Evolutionary conservation across 2,329 filamentous ascomycete species (phyloP).

Genomic region (Gnomoniopsis smithogilvyi): DNA sequence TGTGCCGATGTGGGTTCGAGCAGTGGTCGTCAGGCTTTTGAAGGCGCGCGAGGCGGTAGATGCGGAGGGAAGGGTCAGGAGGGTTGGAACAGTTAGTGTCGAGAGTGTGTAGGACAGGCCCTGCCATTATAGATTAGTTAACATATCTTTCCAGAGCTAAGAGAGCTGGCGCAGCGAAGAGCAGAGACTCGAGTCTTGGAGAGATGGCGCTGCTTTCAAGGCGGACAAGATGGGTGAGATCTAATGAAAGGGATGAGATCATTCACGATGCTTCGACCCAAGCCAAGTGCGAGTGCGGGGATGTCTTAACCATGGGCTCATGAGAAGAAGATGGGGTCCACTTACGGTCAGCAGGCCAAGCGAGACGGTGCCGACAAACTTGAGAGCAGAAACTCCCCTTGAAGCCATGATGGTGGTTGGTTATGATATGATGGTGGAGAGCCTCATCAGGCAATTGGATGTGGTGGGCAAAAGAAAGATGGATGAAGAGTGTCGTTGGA

Average conservation of each 20-base stretch:
- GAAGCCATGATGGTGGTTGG: conserved; percentile 53
- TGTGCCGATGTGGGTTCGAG: conserved; percentile 62
- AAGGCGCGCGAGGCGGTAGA: conserved; percentile 68
- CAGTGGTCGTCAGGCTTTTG: conserved; percentile 59
- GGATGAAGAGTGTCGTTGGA: no score
- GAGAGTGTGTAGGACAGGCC: conserved; percentile 85
- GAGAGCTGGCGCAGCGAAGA: not conserved
- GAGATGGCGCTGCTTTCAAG: no score
- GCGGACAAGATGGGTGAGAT: not conserved
- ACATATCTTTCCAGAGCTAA: not conserved
- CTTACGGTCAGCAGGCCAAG: conserved; percentile 84
- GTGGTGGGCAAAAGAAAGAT: not conserved
- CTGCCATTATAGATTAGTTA: conserved; percentile 41
- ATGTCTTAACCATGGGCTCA: not conserved
- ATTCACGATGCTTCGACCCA: not conserved
- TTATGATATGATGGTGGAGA: conserved; percentile 8
- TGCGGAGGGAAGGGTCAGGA: conserved; percentile 78
- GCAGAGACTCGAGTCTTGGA: not conserved
- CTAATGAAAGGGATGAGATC: not conserved
- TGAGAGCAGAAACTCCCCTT: conserved; percentile 71
- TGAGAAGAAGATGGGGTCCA: conserved; percentile 18
- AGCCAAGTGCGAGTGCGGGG: not conserved
- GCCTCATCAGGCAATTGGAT: conserved; percentile 5
- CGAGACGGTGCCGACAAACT: conserved; percentile 90
- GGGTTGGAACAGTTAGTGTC: conserved; percentile 72